A percentile compares a stretch with the other conserved stretches of the same genome.
Evolutionary conservation across 148 eudicot species (phyloP).

Genomic region (Limonium bicolor): DNA sequence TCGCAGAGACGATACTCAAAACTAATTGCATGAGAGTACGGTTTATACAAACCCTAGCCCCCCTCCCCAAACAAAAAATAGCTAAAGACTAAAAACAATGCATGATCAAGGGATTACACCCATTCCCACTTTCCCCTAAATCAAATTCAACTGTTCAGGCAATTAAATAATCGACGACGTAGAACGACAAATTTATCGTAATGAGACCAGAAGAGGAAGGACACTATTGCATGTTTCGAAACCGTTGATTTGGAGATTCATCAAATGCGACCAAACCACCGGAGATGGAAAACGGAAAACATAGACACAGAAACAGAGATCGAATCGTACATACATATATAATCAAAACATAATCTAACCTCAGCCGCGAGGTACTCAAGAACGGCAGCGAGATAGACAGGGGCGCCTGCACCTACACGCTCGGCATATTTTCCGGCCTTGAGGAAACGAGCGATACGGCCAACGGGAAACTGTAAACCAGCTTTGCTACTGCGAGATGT

Average conservation of each 20-base stretch:
- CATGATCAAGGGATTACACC: too few relatives aligned
- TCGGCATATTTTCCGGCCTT: conserved; percentile 25
- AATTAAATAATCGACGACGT: too few relatives aligned
- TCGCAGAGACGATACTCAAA: too few relatives aligned
- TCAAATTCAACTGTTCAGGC: too few relatives aligned
- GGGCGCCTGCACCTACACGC: conserved; percentile 31
- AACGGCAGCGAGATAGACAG: conserved; percentile 26
- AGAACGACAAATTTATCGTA: too few relatives aligned
- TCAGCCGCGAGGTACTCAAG: conserved; percentile 29
- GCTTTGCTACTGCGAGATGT: conserved; percentile 27
- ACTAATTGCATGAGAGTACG: too few relatives aligned
- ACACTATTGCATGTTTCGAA: background rate
- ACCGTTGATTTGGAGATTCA: too few relatives aligned
- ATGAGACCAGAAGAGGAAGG: background rate
- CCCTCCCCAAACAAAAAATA: background rate
- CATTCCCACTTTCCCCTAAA: too few relatives aligned
- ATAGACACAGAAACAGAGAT: background rate
- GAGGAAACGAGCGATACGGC: conserved; percentile 26
- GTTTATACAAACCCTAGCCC: background rate
- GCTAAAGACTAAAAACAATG: too few relatives aligned
- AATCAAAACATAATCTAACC: conserved; percentile 16
- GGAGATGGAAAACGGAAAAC: background rate
- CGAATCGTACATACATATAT: background rate
- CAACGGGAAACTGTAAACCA: conserved; percentile 26
- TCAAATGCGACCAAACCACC: too few relatives aligned